Evolutionary conservation across 305 asterid species (phyloP), one percentile per base, ranked within the genome.

Genomic region (Fraxinus sp.): DNA sequence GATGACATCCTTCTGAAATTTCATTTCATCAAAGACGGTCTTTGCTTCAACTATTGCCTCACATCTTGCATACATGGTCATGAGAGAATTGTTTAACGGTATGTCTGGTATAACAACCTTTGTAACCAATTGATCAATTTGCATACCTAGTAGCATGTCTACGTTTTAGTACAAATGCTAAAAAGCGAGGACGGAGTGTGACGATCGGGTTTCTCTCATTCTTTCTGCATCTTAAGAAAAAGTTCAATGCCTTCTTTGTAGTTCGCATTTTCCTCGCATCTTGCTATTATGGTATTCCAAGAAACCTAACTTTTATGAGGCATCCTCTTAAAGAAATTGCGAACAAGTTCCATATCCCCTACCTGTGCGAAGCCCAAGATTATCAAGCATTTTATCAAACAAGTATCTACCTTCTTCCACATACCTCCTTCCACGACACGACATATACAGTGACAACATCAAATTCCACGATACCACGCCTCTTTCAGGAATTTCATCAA

Each of bases 21-120:
- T 83, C 93, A 91, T 91, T 68, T 87, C 92, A 59, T 88, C 80
- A 86, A 95, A 95, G 66, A 92, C 82, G 20, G 87, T 79, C 82
- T 84, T 87, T 16, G 97, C 99, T 83, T 92, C 98, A 16, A 80
- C 66, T 86, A 95, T 94, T 36, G 88, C 90, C 74, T 98, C 99
- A 83, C 97, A 91, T 85, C 91, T 92, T 0, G 95, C 92, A 28
- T 95, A 93, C 99, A 95, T 94, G 16, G 95, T 95, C 77, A 95
- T 88, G 79, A 95, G 92, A 70, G 99, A 89, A 87, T 95, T 95
- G 83, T 91, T 92, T 78, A 95, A 83, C 0, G 95, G 97, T 71
- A 90, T 78, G 80, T 95, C 98, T 0, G 97, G 93, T 80, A 92
- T 84, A 22, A 88, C 90, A 74, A 83, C 79, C 83, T 95, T 95